Evolutionary conservation across 2,329 filamentous ascomycete genomes (phyloP), one percentile per base, ranked within the genome.

Genomic region (Ustilaginoidea virens): DNA sequence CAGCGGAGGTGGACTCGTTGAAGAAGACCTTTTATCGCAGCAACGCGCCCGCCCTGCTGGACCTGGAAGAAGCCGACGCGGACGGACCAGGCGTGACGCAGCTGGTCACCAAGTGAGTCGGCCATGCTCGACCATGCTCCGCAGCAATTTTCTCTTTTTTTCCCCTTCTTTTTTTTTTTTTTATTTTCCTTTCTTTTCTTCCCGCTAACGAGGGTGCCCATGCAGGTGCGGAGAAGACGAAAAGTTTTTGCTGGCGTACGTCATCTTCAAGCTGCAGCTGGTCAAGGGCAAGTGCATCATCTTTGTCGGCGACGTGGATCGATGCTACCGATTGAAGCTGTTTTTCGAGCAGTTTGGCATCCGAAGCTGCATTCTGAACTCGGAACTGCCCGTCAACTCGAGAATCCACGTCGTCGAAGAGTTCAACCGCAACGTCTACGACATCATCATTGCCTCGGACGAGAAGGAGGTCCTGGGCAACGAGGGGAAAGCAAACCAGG

Each of bases 291-390:
- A 96, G 52, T 80, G 79, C 33, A 58, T 69, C 36, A 61, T 69
- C 25, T 69, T 69, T 35, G 85, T 93, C 5, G 77, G 73, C 17
- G 83, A 93, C 40, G 78, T 92, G 30, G 86, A 94, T 53, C 58
- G 64, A 38, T 92, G 80, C 43, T 98, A 98, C 54, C 72, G 90
- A 20, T 59, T 98, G 15, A 94, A 94, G 55, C 66, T 98, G 6
- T 98, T 90, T 48, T 69, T 98, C 29, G 90, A 98, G 53, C 90
- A 98, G 48, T 98, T 98, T 46, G 86, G 85, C 26, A 87, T 94
- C 47, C 79, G 83, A 49, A 87, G 81, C 44, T 92, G 82, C 53
- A 81, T 94, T 17, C 60, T 98, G 23, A 98, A 98, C 56, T 90
- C 83, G 1, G 87, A 98, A 48, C 58, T 98, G 20, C 90, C 90